phyloP scores from a whole-genome alignment of 169 alveolate species.

The Plasmodium relictum region DNA sequence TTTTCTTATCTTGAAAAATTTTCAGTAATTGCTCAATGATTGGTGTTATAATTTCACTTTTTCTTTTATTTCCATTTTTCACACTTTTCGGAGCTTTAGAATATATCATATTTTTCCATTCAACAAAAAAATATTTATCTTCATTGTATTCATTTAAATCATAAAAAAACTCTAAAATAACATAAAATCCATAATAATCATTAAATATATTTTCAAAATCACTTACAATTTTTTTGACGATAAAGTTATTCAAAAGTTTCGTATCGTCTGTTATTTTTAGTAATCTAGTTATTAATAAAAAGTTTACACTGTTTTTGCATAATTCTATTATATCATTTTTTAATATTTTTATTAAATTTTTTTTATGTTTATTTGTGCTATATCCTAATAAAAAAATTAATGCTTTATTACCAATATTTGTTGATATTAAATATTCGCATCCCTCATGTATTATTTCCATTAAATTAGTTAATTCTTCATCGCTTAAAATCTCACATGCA shows the following conservation, averaged over 20 bases:
- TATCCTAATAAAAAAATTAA: slow-evolving; percentile 62
- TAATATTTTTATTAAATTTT: slow-evolving; percentile 49
- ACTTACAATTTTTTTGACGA: slow-evolving; percentile 56
- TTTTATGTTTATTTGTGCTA: slow-evolving; percentile 76
- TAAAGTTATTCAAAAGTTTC: slow-evolving; percentile 42
- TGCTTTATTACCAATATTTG: slow-evolving; percentile 69
- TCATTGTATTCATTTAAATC: slow-evolving; percentile 23
- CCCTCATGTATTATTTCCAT: slow-evolving; percentile 76
- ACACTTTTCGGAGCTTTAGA: slow-evolving; percentile 47
- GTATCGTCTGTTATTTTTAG: slow-evolving; percentile 76
- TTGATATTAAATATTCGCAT: slow-evolving; percentile 70
- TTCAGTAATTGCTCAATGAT: slow-evolving; percentile 23
- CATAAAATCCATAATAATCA: slow-evolving; percentile 76
- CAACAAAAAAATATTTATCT: slow-evolving; percentile 44
- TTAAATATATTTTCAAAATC: slow-evolving; percentile 53
- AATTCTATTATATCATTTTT: slow-evolving; percentile 56
- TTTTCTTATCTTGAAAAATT: slow-evolving; percentile 16
- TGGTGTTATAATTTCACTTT: slow-evolving; percentile 59
- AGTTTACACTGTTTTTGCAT: slow-evolving; percentile 70
- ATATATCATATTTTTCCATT: slow-evolving; percentile 59
- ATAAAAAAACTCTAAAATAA: slow-evolving; percentile 63
- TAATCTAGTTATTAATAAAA: slow-evolving; percentile 55
- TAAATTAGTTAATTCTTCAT: slow-evolving; percentile 34
- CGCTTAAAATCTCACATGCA: slow-evolving; percentile 36
- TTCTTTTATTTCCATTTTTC: slow-evolving; percentile 38